Evolutionary conservation across 805 yeast genomes (phyloP).

Genomic region (Metschnikowia cubensis): DNA sequence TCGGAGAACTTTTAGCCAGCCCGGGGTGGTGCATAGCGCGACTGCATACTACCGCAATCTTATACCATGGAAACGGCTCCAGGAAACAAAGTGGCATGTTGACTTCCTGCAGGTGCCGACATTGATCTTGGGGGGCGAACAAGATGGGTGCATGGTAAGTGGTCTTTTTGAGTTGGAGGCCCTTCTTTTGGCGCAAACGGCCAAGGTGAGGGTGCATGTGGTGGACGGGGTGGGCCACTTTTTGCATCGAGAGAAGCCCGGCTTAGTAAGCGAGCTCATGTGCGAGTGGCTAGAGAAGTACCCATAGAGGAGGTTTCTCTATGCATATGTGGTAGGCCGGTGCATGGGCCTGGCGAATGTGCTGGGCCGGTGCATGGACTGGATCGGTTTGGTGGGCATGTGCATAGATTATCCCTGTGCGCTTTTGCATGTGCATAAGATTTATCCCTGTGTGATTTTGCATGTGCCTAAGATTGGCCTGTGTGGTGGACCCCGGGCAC

Average conservation of each 20-base stretch:
- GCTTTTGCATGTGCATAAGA: too few relatives aligned
- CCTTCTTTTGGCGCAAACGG: slow-evolving; percentile 15
- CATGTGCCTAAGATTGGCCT: too few relatives aligned
- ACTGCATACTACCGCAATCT: slow-evolving; percentile 38
- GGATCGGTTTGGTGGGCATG: too few relatives aligned
- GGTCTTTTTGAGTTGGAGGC: slow-evolving; percentile 25
- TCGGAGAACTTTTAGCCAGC: slow-evolving; percentile 23
- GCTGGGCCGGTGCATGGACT: too few relatives aligned
- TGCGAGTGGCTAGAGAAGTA: slow-evolving; percentile 27
- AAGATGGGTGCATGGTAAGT: slow-evolving; percentile 38
- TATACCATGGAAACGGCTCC: slow-evolving; percentile 15
- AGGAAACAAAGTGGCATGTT: slow-evolving; percentile 22
- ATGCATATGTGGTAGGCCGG: too few relatives aligned
- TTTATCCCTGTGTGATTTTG: too few relatives aligned
- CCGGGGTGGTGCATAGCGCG: slow-evolving; percentile 28
- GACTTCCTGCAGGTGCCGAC: slow-evolving; percentile 37
- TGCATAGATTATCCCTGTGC: too few relatives aligned
- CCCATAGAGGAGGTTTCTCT: background rate
- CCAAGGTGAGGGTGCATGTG: slow-evolving; percentile 24
- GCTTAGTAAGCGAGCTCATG: slow-evolving; percentile 22
- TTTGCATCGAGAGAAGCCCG: slow-evolving; percentile 38
- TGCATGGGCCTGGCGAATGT: background rate
- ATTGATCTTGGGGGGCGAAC: slow-evolving; percentile 32
- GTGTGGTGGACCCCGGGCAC: too few relatives aligned
- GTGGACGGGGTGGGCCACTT: slow-evolving; percentile 35